phyloP scores from a whole-genome alignment of 2,329 filamentous ascomycete genomes.

The Cladosporium halotolerans region DNA sequence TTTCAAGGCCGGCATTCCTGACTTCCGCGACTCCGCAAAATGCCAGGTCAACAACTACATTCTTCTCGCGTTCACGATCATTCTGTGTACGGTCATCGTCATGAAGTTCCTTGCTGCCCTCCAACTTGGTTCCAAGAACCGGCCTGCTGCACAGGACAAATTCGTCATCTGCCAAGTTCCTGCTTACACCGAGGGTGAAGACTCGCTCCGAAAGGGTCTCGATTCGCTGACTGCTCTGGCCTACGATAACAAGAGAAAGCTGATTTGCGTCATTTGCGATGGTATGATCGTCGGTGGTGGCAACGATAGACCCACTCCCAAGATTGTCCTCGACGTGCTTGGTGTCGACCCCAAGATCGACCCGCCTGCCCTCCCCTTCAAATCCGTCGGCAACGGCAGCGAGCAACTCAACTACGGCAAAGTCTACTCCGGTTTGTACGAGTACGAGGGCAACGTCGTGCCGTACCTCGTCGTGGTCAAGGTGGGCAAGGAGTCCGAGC shows the following conservation, averaged over 20 bases:
- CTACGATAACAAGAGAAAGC: constrained; percentile 97
- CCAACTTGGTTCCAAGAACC: constrained; percentile 85
- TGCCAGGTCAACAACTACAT: constrained; percentile 92
- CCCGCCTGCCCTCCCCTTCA: constrained; percentile 88
- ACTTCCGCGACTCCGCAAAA: constrained; percentile 70
- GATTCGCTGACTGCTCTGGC: constrained; percentile 91
- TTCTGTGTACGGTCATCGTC: constrained; percentile 72
- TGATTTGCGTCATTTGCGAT: constrained; percentile 94
- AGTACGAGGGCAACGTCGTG: constrained; percentile 95
- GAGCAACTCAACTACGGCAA: constrained; percentile 98
- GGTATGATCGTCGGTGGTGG: constrained; percentile 94
- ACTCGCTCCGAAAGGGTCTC: constrained; percentile 83
- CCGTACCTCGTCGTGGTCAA: constrained; percentile 95
- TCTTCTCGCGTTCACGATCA: constrained; percentile 75
- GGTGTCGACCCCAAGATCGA: constrained; percentile 96
- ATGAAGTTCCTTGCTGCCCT: constrained; percentile 89
- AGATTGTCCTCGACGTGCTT: constrained; percentile 94
- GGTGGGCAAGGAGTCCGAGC: constrained; percentile 93
- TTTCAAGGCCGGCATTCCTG: constrained; percentile 75
- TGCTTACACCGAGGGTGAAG: constrained; percentile 96
- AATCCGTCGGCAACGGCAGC: constrained; percentile 79
- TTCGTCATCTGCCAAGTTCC: constrained; percentile 98
- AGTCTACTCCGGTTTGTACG: constrained; percentile 95
- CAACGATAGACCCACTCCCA: constrained; percentile 93
- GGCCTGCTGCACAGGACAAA: constrained; percentile 88